Conservation (phyloP, 106 monocot species). For the Agapanthus africanus region DNA sequence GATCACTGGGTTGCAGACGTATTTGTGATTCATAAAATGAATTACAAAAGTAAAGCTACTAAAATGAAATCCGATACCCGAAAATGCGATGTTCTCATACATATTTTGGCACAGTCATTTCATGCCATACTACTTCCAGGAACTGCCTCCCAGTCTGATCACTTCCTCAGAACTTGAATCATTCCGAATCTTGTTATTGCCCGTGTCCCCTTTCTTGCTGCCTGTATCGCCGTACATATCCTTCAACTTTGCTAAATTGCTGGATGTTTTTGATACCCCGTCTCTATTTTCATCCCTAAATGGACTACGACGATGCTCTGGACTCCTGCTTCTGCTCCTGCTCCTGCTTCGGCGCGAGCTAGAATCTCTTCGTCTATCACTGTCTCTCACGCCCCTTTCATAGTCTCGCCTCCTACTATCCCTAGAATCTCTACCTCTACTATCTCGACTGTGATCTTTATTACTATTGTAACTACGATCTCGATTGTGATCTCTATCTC, state of each 20-base stretch:
- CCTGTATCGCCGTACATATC: constrained; percentile 80
- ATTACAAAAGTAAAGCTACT: too few species aligned
- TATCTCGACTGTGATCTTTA: too few species aligned
- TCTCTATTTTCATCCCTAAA: constrained; percentile 41
- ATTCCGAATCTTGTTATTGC: constrained; percentile 20
- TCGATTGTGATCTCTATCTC: constrained; percentile 26
- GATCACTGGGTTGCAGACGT: too few species aligned
- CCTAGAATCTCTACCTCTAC: constrained; percentile 28
- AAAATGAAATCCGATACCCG: too few species aligned
- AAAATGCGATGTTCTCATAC: too few species aligned
- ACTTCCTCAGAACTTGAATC: constrained; percentile 73
- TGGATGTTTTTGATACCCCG: constrained; percentile 23
- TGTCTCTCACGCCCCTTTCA: constrained; percentile 21
- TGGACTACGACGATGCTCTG: constrained; percentile 38
- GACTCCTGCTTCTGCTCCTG: too few species aligned
- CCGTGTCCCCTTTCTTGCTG: constrained; percentile 29
- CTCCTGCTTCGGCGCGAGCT: constrained; percentile 5
- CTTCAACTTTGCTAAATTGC: constrained; percentile 78
- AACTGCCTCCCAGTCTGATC: constrained; percentile 61
- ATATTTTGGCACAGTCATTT: too few species aligned
- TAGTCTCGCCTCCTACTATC: constrained; percentile 23
- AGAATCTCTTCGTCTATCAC: constrained; percentile 22
- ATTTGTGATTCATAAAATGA: too few species aligned
- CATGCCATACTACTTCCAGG: constrained; percentile 63
- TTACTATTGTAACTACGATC: constrained; percentile 17